phyloP scores from a whole-genome alignment of 768 basidiomycete genomes.

The Tulasnella sp. region DNA sequence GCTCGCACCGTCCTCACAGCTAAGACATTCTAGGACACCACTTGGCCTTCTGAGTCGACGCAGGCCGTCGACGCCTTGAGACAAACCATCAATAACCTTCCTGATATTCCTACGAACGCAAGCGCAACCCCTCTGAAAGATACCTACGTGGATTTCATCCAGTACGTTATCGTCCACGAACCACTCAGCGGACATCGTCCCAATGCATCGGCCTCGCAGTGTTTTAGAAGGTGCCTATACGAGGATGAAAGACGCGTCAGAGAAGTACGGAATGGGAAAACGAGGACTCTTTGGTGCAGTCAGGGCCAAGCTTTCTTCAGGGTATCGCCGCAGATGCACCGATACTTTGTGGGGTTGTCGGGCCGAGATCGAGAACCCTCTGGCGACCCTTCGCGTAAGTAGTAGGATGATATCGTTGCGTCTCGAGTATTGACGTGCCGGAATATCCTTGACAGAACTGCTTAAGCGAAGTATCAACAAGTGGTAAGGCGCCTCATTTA shows the following conservation, averaged over 20 bases:
- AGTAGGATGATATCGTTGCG: background rate
- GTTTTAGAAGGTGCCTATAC: background rate
- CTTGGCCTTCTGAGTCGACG: background rate
- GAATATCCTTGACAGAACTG: background rate
- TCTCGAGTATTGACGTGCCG: background rate
- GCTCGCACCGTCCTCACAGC: too few species aligned
- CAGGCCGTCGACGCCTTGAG: background rate
- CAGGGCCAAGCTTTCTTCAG: background rate
- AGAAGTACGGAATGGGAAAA: too few species aligned
- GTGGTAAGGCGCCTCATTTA: background rate
- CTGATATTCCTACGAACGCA: background rate
- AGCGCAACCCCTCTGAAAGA: background rate
- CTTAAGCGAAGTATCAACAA: background rate
- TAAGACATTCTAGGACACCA: background rate
- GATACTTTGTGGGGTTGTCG: background rate
- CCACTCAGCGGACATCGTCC: background rate
- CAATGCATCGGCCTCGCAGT: background rate
- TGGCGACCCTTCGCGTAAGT: background rate
- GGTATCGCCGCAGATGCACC: background rate
- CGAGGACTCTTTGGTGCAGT: too few species aligned
- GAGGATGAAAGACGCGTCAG: too few species aligned
- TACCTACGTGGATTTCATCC: background rate
- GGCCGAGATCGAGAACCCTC: too few species aligned
- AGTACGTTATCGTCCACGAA: background rate
- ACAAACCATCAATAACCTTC: background rate